Evolutionary conservation across 1,284 basidiomycete genomes (phyloP).

Genomic region (Ceratorhiza oryzae-sativae): DNA sequence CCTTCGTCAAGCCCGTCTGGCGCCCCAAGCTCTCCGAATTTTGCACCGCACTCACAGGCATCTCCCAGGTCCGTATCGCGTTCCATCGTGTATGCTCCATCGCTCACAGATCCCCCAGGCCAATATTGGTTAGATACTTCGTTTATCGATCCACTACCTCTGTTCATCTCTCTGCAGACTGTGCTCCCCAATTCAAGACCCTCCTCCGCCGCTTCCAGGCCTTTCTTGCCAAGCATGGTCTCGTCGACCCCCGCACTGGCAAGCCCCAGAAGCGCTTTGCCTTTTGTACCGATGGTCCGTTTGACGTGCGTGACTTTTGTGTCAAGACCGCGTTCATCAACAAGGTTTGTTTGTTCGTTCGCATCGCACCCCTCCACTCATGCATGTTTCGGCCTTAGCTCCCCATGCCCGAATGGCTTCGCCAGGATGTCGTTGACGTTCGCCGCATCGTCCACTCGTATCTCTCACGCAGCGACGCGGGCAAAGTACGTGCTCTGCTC

Average conservation of each 20-base stretch:
- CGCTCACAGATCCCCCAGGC: constrained; percentile 57
- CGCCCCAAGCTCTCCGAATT: constrained; percentile 80
- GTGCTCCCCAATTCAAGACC: constrained; percentile 22
- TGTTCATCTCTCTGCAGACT: neutral
- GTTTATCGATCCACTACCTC: constrained; percentile 67
- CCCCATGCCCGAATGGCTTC: constrained; percentile 71
- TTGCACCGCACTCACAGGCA: constrained; percentile 88
- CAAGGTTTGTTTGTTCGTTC: constrained; percentile 57
- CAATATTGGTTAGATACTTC: constrained; percentile 80
- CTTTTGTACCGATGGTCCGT: constrained; percentile 71
- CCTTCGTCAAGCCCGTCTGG: constrained; percentile 90
- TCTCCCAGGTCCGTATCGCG: constrained; percentile 75
- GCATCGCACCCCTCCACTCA: constrained; percentile 47
- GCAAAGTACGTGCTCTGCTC: neutral
- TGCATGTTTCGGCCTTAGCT: constrained; percentile 54
- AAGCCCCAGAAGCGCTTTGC: constrained; percentile 61
- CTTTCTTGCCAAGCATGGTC: constrained; percentile 52
- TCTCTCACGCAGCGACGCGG: constrained; percentile 19
- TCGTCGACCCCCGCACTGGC: constrained; percentile 66
- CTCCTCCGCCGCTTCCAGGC: constrained; percentile 25
- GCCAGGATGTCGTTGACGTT: constrained; percentile 73
- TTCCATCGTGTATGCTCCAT: neutral
- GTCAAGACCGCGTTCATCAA: constrained; percentile 84
- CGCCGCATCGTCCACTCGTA: constrained; percentile 59
- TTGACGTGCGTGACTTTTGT: constrained; percentile 84